Percentiles rank a stretch among this genome's conserved stretches.
phyloP scores from a whole-genome alignment of 768 basidiomycete species.

The Mycena kentingensis region DNA sequence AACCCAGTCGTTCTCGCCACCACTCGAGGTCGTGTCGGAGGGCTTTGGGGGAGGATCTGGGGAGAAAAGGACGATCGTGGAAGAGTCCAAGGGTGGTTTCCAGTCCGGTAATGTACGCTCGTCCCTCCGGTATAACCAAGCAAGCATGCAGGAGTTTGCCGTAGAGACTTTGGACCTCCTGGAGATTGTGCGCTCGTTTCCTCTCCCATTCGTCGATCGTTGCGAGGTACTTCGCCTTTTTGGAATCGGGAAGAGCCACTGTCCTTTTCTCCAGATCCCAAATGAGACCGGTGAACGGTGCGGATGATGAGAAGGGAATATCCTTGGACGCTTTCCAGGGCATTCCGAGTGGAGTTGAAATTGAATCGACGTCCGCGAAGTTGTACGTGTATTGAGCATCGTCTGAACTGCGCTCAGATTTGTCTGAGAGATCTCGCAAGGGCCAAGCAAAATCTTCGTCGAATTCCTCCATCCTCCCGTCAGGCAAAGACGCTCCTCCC shows the following conservation, averaged over 20 bases:
- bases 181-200: constrained; percentile 28
- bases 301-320: constrained; percentile 2
- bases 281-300: constrained; percentile 26
- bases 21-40: constrained; percentile 39
- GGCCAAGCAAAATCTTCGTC: constrained; percentile 21
- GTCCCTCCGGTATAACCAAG: constrained; percentile 29
- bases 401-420: not conserved
- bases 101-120: constrained; percentile 43
- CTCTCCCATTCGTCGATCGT: not conserved
- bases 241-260: not conserved
- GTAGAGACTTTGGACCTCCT: constrained; percentile 38
- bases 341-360: constrained; percentile 23
- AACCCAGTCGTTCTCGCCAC: constrained; percentile 29
- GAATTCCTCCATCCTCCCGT: constrained; percentile 12
- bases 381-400: constrained; percentile 13
- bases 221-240: not conserved
- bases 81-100: constrained; percentile 37
- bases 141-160: constrained; percentile 42
- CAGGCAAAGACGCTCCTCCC: not conserved
- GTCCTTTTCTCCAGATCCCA: constrained; percentile 20
- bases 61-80: constrained; percentile 33
- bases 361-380: constrained; percentile 24
- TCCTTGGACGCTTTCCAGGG: constrained; percentile 27
- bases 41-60: constrained; percentile 25
- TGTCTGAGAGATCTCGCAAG: constrained; percentile 15